Conservation (phyloP, 306 rosid species). For the Prunus kanzakura region DNA sequence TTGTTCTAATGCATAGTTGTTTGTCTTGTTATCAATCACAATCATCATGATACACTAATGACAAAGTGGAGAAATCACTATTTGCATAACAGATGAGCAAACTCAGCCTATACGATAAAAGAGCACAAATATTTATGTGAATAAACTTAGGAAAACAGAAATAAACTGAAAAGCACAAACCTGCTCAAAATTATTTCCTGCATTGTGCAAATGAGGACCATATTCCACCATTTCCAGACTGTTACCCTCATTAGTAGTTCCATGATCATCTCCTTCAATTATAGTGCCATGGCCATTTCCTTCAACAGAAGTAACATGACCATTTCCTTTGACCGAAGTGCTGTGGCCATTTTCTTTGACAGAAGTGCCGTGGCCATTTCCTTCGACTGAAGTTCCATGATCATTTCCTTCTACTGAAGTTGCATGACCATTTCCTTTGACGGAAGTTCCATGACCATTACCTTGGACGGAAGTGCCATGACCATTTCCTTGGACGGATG, state of each 20-base stretch:
- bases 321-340: not conserved
- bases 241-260: not conserved
- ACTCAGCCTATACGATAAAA: not conserved
- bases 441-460: not conserved
- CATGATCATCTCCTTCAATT: constrained; percentile 9
- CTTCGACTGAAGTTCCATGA: not conserved
- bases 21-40: not conserved
- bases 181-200: constrained; percentile 24
- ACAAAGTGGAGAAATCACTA: not conserved
- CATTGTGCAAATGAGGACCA: not conserved
- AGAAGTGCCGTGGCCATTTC: not conserved
- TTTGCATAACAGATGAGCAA: not conserved
- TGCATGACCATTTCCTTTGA: not conserved
- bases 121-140: not conserved
- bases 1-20: not conserved
- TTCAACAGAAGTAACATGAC: not conserved
- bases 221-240: not conserved
- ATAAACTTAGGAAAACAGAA: not conserved
- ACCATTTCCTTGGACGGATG: constrained; percentile 18
- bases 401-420: not conserved
- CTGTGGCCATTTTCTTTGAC: not conserved
- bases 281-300: not conserved
- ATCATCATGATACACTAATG: not conserved
- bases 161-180: constrained; percentile 22
- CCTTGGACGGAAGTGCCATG: not conserved